phyloP scores from a whole-genome alignment of 129 eudicot species.

The Flaveria trinervia region DNA sequence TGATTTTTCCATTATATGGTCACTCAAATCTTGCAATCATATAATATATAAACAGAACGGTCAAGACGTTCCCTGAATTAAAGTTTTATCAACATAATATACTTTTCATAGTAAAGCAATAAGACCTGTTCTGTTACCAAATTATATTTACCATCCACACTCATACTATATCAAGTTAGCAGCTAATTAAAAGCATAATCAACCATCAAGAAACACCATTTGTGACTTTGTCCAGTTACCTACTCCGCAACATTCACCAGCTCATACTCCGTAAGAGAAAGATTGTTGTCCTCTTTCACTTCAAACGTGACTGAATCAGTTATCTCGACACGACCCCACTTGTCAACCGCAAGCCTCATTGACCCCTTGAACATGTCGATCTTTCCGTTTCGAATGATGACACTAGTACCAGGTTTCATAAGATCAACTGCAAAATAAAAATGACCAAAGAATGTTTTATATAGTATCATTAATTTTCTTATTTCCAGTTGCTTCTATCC shows the following conservation, averaged over 20 bases:
- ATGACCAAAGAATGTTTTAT: not conserved
- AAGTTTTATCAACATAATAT: conserved; percentile 15
- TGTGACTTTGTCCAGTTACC: conserved; percentile 4
- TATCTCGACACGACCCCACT: conserved; percentile 47
- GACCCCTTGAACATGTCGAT: conserved; percentile 44
- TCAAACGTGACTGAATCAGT: conserved; percentile 31
- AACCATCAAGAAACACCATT: conserved; percentile 3
- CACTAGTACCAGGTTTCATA: conserved; percentile 42
- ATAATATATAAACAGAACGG: conserved; percentile 25
- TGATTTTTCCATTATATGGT: too few species aligned
- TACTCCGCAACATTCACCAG: conserved; percentile 46
- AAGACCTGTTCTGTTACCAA: not conserved
- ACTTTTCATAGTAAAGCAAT: conserved; percentile 10
- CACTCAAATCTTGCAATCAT: not conserved
- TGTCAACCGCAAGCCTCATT: conserved; percentile 53
- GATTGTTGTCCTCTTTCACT: conserved; percentile 46
- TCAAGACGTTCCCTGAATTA: conserved; percentile 13
- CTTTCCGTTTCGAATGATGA: conserved; percentile 40
- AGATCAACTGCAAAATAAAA: conserved; percentile 35
- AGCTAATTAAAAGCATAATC: conserved; percentile 12
- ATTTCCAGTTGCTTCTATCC: not conserved
- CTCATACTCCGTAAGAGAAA: conserved; percentile 47
- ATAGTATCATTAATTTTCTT: not conserved
- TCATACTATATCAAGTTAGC: conserved; percentile 15
- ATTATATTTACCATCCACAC: not conserved